Percentiles rank a stretch among this genome's conserved stretches.
Conservation (phyloP, 345 rosid genomes). For the Alliaria petiolata region DNA sequence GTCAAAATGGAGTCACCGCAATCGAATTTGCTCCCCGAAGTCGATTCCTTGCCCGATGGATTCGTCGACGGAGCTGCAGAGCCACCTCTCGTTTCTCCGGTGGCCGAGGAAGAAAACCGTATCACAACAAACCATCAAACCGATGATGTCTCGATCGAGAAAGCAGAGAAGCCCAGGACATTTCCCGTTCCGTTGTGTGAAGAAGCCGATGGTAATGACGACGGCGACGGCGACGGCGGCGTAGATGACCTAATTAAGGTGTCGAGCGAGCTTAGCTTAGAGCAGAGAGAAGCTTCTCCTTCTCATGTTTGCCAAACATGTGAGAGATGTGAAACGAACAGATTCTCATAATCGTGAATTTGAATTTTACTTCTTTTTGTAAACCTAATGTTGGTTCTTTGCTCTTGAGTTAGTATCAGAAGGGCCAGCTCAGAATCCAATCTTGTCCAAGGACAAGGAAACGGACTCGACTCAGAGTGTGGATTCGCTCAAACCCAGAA, state of each 20-base stretch:
- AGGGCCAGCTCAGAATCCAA: constrained; percentile 33
- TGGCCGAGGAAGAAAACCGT: constrained; percentile 29
- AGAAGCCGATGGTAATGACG: constrained; percentile 35
- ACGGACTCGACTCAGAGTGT: constrained; percentile 39
- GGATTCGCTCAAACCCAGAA: constrained; percentile 49
- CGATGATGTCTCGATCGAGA: constrained; percentile 31
- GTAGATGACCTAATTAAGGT: constrained; percentile 35
- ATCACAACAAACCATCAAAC: constrained; percentile 22
- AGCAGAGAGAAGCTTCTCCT: constrained; percentile 29
- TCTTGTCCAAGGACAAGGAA: constrained; percentile 32
- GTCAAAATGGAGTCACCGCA: constrained; percentile 53
- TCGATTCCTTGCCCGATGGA: constrained; percentile 88
- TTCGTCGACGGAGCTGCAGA: constrained; percentile 74
- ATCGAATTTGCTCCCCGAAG: constrained; percentile 82
- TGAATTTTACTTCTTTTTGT: constrained; percentile 32
- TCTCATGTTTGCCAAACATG: constrained; percentile 4
- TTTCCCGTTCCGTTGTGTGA: constrained; percentile 71
- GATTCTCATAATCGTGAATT: background rate
- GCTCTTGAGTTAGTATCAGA: constrained; percentile 24
- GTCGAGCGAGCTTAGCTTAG: constrained; percentile 20
- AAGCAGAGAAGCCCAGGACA: constrained; percentile 45
- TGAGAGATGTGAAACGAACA: background rate
- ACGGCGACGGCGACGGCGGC: constrained; percentile 24
- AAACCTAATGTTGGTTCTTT: constrained; percentile 17
- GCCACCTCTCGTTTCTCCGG: constrained; percentile 34